Evolutionary conservation across 1,139 yeast species (phyloP).

Genomic region (Yamadazyma dushanensis): DNA sequence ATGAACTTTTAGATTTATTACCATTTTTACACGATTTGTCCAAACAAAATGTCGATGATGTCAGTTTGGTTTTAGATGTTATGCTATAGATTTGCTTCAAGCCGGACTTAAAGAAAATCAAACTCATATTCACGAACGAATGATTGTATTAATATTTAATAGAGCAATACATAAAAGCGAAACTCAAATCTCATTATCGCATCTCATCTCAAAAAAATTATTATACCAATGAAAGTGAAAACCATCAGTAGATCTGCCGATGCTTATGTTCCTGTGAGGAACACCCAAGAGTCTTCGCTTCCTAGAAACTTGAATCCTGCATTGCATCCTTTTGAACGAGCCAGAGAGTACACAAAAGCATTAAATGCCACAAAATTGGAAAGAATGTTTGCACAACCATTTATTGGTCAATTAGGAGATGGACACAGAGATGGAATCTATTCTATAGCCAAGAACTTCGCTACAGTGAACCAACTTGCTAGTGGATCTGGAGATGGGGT

Average conservation of each 20-base stretch:
- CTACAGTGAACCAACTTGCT: conserved; percentile 71
- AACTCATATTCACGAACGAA: conserved; percentile 1
- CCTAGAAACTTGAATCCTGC: conserved; percentile 94
- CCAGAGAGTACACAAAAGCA: conserved; percentile 94
- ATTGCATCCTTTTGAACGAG: conserved; percentile 94
- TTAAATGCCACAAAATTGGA: conserved; percentile 93
- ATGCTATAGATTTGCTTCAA: conserved; percentile 16
- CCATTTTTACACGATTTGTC: conserved; percentile 90
- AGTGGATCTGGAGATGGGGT: conserved; percentile 96
- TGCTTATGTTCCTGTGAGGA: conserved; percentile 86
- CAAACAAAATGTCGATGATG: conserved; percentile 68
- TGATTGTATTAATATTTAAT: conserved; percentile 4
- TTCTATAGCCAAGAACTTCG: conserved; percentile 76
- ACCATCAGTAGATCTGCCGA: conserved; percentile 90
- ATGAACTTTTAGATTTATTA: conserved; percentile 85
- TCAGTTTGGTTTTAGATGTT: conserved; percentile 80
- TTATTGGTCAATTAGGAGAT: conserved; percentile 89
- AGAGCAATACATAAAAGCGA: conserved; percentile 1
- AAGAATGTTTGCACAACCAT: conserved; percentile 97
- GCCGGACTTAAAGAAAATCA: conserved; percentile 16
- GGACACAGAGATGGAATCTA: conserved; percentile 98
- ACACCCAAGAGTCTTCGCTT: conserved; percentile 81
- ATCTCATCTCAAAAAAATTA: conserved; percentile 3
- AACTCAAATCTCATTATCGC: background rate
- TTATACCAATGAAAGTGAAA: conserved; percentile 26